Conservation (phyloP, 169 alveolate genomes). For the Eimeria acervulina region DNA sequence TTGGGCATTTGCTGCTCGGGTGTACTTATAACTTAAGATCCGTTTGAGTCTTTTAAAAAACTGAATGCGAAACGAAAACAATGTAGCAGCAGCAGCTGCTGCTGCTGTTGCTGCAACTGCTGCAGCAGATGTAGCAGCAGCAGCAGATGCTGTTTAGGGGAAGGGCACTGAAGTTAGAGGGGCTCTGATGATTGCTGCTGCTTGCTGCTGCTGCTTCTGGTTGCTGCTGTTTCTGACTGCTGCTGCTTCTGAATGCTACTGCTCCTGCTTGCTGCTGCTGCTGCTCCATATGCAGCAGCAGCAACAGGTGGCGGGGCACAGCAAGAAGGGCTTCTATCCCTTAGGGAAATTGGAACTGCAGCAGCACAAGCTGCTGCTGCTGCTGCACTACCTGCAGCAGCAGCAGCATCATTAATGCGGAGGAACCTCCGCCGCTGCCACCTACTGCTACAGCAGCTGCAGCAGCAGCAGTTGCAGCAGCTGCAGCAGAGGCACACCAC, state of each 20-base stretch:
- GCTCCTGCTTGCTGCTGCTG: not conserved
- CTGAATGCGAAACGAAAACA: not conserved
- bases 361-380: not conserved
- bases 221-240: no score
- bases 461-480: not conserved
- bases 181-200: no score
- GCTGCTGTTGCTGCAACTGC: not conserved
- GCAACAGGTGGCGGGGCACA: not conserved
- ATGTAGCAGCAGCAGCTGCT: not conserved
- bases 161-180: no score
- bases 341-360: no score
- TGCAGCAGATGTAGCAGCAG: not conserved
- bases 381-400: constrained; percentile 7
- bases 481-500: not conserved
- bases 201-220: no score
- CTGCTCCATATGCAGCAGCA: not conserved
- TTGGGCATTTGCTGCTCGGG: not conserved
- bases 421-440: no score
- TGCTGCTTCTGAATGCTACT: no score
- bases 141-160: not conserved
- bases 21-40: not conserved
- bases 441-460: no score
- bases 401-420: no score
- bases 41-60: not conserved
- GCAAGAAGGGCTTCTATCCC: no score